phyloP scores from a whole-genome alignment of 2,329 filamentous ascomycete species.

The Torrubiella hemipterigena region DNA sequence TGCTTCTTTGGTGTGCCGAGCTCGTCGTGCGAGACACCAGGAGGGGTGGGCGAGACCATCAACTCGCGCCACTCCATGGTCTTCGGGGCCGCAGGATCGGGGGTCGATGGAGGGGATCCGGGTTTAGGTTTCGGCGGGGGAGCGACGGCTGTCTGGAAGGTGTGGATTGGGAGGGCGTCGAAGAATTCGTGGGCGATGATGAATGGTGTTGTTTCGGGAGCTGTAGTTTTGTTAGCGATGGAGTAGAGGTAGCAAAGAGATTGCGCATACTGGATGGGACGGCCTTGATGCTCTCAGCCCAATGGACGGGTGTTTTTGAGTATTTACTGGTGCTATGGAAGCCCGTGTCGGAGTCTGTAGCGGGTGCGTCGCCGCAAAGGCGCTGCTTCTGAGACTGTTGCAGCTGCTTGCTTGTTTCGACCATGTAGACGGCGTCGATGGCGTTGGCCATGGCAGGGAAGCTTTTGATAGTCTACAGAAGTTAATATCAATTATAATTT shows the following conservation, averaged over 20 bases:
- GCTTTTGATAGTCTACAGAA: conserved; percentile 61
- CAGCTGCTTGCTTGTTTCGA: conserved; percentile 81
- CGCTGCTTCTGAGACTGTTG: conserved; percentile 67
- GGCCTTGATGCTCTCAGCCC: conserved; percentile 83
- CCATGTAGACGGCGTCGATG: conserved; percentile 81
- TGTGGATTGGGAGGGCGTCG: conserved; percentile 90
- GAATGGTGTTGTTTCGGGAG: conserved; percentile 57
- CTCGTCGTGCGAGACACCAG: no score
- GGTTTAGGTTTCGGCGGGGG: conserved; percentile 9
- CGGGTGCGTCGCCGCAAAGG: conserved; percentile 61
- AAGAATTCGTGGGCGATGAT: conserved; percentile 98
- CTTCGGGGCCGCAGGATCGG: conserved; percentile 24
- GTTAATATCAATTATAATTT: neutral
- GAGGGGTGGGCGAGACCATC: conserved; percentile 58
- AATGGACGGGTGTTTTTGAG: conserved; percentile 61
- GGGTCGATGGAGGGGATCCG: conserved; percentile 26
- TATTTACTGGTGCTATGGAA: conserved; percentile 68
- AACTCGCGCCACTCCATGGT: conserved; percentile 69
- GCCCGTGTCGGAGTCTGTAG: conserved; percentile 62
- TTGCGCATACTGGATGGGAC: conserved; percentile 51
- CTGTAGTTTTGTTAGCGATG: neutral
- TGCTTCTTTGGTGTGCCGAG: no score
- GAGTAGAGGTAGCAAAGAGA: neutral
- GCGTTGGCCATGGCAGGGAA: conserved; percentile 68
- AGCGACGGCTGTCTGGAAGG: conserved; percentile 64